Percentiles rank a stretch among this genome's conserved stretches.
Conservation (phyloP, 495 filamentous ascomycete genomes). For the Cryomyces minteri region DNA sequence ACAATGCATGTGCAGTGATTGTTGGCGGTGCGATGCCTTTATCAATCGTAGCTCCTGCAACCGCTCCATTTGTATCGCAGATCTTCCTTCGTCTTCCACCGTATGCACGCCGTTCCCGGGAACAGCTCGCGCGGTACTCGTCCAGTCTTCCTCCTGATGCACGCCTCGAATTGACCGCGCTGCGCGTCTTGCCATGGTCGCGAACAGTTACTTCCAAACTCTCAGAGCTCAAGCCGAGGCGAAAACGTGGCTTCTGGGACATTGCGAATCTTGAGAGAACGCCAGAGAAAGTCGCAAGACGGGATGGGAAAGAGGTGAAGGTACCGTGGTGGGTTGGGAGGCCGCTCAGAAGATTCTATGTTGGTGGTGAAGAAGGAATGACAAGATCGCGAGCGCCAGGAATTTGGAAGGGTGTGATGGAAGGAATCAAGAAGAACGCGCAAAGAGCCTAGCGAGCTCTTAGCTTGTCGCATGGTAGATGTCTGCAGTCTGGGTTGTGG, state of each 20-base stretch:
- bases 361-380: background rate
- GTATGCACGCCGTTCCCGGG: slow-evolving; percentile 36
- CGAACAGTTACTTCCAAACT: slow-evolving; percentile 30
- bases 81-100: slow-evolving; percentile 11
- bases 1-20: slow-evolving; percentile 24
- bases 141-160: slow-evolving; percentile 42
- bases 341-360: background rate
- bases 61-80: slow-evolving; percentile 17
- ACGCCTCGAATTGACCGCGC: slow-evolving; percentile 48
- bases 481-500: too few species aligned
- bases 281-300: background rate
- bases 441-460: too few species aligned
- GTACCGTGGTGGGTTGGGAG: background rate
- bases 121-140: slow-evolving; percentile 44
- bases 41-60: slow-evolving; percentile 41
- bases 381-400: background rate
- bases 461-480: too few species aligned
- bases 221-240: slow-evolving; percentile 27
- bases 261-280: slow-evolving; percentile 31
- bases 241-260: slow-evolving; percentile 20
- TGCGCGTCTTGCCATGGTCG: slow-evolving; percentile 40
- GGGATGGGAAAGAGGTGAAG: background rate
- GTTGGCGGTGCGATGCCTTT: slow-evolving; percentile 44
- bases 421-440: background rate
- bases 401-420: background rate